Conservation (phyloP, 208 protist genomes). For the Leishmania arabica region DNA sequence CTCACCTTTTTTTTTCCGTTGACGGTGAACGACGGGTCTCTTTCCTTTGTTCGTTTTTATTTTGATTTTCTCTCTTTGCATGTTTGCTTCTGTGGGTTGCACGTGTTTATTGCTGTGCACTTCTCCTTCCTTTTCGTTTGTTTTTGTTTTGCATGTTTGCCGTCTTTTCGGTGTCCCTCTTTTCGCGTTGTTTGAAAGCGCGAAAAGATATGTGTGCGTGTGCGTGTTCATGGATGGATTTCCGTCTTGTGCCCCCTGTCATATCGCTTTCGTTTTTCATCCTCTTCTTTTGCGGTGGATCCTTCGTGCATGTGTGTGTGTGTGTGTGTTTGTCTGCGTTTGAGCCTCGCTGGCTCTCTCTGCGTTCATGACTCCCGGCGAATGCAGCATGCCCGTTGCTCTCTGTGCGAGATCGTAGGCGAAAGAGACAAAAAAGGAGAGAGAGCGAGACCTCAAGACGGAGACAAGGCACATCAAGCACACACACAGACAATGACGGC, state of each 20-base stretch:
- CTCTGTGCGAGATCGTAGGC: not conserved
- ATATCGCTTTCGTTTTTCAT: not conserved
- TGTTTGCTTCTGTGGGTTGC: not conserved
- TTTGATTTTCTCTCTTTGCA: not conserved
- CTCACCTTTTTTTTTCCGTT: too few species aligned
- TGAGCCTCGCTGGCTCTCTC: not conserved
- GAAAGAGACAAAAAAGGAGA: not conserved
- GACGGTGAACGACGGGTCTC: not conserved
- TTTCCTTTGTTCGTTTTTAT: not conserved
- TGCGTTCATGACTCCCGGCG: not conserved
- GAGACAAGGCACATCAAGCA: not conserved
- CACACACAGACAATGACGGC: not conserved
- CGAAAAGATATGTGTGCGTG: not conserved
- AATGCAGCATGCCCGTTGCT: not conserved
- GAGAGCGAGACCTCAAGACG: not conserved
- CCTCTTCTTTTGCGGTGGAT: not conserved
- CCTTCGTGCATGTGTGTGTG: not conserved
- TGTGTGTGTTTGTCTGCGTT: not conserved
- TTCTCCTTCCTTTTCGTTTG: slow-evolving; percentile 14
- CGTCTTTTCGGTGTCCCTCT: slow-evolving; percentile 9
- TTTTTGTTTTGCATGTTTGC: slow-evolving; percentile 13
- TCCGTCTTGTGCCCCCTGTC: not conserved
- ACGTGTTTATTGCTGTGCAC: not conserved
- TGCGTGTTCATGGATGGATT: not conserved
- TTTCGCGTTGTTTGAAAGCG: not conserved